Base-by-base conservation (phyloP, 345 rosid genomes). In the Rhodamnia rubescens region DNA sequence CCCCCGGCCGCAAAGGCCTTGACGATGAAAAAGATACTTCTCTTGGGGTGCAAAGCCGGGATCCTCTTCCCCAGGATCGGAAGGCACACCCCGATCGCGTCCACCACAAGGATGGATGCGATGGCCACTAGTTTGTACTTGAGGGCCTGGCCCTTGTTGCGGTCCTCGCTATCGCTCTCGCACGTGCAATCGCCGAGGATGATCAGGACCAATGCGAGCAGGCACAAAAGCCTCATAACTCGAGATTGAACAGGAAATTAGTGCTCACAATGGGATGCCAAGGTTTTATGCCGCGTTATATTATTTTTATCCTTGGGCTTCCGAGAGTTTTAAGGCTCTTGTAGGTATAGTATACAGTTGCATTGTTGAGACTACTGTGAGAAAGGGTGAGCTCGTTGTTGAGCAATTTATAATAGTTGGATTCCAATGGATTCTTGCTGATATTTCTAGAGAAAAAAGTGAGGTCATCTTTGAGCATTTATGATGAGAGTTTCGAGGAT, bases 1-100 rank as follows among this genome's bases (percentile, higher is more conserved):
- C 93, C 1, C 1, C 98, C 99, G 0, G 96, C 89, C 1, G 98
- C 97, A 21, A 95, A 95, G n/a, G 93, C 88, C 61, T 94, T 92
- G 16, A 96, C 88, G 10, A 95, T 74, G 26, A 92, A 88, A 86
- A 92, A 92, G 10, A 84, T 24, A 40, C 87, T 86, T 58, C 56
- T 92, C 5, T 91, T 93, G 0, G 95, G 94, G 5, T 85, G 40
- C 11, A 93, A 87, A 21, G 90, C 90, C 1, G 91, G 85, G 44
- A 92, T 40, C 0, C 42, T 26, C 49, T 89, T 92, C 7, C 92
- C 93, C 1, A 90, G 58, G 22, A 92, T 26, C 0, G 94, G 97
- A 27, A 92, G 85, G 16, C 87, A 86, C 81, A 94, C 90, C 0
- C 97, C 95, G 32, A 91, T 82, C 1, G 88, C 88, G 7, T 94